Percentiles rank a stretch among this genome's conserved stretches.
Evolutionary conservation across 2,329 filamentous ascomycete genomes (phyloP).

Genomic region (Penicillium sp.): DNA sequence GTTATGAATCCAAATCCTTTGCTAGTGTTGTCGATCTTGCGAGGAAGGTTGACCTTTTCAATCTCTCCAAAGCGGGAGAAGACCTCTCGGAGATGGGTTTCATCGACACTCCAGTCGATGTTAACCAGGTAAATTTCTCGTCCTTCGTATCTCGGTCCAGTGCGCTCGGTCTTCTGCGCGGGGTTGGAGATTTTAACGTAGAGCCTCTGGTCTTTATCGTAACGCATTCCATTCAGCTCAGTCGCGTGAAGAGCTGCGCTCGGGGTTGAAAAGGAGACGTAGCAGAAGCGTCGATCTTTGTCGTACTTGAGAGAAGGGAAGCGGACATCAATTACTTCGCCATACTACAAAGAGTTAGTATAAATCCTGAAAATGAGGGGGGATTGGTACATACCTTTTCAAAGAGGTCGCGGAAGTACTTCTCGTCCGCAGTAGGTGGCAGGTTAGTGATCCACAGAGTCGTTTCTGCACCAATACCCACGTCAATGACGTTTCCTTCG

Average conservation of each 20-base stretch:
- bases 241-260: constrained; percentile 72
- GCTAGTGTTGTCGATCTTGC: constrained; percentile 66
- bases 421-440: constrained; percentile 57
- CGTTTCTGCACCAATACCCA: constrained; percentile 72
- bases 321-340: constrained; percentile 80
- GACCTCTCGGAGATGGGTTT: constrained; percentile 68
- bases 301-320: constrained; percentile 92
- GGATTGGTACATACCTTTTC: constrained; percentile 46
- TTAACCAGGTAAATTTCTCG: constrained; percentile 81
- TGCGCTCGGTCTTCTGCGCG: constrained; percentile 71
- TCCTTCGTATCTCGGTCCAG: constrained; percentile 80
- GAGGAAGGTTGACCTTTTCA: constrained; percentile 70
- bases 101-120: constrained; percentile 62
- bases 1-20: constrained; percentile 81
- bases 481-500: constrained; percentile 70
- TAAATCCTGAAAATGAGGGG: background rate
- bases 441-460: constrained; percentile 93
- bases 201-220: constrained; percentile 70
- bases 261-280: constrained; percentile 79
- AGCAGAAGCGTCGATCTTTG: constrained; percentile 88
- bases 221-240: constrained; percentile 67
- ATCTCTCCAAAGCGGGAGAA: constrained; percentile 78
- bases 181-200: constrained; percentile 85
- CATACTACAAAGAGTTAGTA: constrained; percentile 54
- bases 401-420: constrained; percentile 59